A percentile compares a stretch with the other conserved stretches of the same genome.
Conservation (phyloP, 2,329 filamentous ascomycete species). For the Microsporum audouinii region DNA sequence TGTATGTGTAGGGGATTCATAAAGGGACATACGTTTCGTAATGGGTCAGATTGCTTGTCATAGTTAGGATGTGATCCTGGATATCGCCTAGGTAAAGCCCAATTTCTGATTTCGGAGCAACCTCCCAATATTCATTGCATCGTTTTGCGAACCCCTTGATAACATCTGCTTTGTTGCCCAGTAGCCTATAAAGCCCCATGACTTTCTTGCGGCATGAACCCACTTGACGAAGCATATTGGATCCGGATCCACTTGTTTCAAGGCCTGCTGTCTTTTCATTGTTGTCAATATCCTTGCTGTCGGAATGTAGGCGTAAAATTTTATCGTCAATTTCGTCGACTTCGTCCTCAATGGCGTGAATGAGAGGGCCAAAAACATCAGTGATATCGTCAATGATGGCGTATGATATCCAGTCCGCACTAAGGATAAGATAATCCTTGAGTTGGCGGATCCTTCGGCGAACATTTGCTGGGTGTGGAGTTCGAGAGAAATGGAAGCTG, state of each 20-base stretch:
- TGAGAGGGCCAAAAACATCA: conserved; percentile 85
- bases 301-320: conserved; percentile 70
- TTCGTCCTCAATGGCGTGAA: conserved; percentile 86
- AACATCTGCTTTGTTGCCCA: conserved; percentile 96
- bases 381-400: conserved; percentile 98
- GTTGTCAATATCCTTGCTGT: conserved; percentile 24
- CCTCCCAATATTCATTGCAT: conserved; percentile 96
- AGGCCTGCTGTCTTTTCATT: conserved; percentile 27
- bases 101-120: conserved; percentile 88
- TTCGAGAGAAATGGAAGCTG: conserved; percentile 95
- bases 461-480: conserved; percentile 91
- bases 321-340: conserved; percentile 94
- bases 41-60: conserved; percentile 91
- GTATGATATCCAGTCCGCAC: conserved; percentile 96
- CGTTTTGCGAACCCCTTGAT: conserved; percentile 98
- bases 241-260: conserved; percentile 40
- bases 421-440: conserved; percentile 83
- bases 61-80: conserved; percentile 97
- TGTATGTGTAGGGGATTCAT: neutral
- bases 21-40: conserved; percentile 69
- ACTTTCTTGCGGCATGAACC: conserved; percentile 95
- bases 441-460: conserved; percentile 85
- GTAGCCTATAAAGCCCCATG: conserved; percentile 82
- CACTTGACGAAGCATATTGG: conserved; percentile 83
- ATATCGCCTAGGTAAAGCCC: conserved; percentile 97